phyloP scores from a whole-genome alignment of 2,329 filamentous ascomycete species.

The Fusarium concolor region DNA sequence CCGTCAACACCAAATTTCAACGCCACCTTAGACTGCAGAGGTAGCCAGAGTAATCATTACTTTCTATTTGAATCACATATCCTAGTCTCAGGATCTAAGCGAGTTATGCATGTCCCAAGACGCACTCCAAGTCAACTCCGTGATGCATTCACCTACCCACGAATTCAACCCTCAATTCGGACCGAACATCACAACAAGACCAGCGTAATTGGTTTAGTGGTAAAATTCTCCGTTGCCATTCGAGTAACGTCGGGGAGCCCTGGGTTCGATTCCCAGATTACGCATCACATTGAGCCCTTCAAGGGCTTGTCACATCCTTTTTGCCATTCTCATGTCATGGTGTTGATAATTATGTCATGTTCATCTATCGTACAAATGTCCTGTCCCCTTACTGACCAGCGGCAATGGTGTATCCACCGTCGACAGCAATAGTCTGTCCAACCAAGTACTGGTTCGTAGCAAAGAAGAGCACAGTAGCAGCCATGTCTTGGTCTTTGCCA shows the following conservation, averaged over 20 bases:
- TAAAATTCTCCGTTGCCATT: neutral
- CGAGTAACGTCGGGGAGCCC: neutral
- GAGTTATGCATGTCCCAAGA: no score
- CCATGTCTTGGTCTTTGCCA: slow-evolving; percentile 77
- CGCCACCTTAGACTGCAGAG: no score
- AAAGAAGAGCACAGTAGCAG: slow-evolving; percentile 71
- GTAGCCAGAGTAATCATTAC: no score
- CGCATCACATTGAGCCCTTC: neutral
- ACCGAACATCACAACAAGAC: neutral
- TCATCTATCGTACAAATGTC: no score
- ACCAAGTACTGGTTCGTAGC: slow-evolving; percentile 59
- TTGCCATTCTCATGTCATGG: neutral
- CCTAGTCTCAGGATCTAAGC: no score
- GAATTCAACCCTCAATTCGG: neutral
- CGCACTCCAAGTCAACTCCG: no score
- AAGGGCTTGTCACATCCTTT: neutral
- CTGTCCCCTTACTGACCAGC: slow-evolving; percentile 42
- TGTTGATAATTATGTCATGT: neutral
- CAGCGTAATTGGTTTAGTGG: neutral
- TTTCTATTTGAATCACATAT: no score
- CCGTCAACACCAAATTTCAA: no score
- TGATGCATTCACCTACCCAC: neutral
- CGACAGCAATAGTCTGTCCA: slow-evolving; percentile 58
- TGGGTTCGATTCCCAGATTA: neutral
- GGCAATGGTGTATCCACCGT: slow-evolving; percentile 58